Percentiles rank a stretch among this genome's conserved stretches.
Conservation (phyloP, 1,139 yeast genomes). For the Taphrina pruni region DNA sequence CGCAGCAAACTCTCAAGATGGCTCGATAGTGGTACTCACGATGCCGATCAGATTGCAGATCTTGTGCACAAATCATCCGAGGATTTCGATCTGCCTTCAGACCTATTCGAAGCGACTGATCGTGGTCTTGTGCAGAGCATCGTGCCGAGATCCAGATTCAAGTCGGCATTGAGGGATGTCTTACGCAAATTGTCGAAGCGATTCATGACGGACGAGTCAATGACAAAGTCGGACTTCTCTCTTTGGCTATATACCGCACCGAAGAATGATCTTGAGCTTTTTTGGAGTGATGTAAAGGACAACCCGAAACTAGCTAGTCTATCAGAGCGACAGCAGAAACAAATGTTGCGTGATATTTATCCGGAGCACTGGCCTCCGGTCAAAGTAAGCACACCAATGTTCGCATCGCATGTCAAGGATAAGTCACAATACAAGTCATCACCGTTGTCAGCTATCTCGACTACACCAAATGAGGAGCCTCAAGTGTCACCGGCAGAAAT, state of each 20-base stretch:
- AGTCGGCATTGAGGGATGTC: neutral
- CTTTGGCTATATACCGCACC: neutral
- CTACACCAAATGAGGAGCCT: neutral
- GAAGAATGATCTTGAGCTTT: neutral
- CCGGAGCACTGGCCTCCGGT: constrained; percentile 3
- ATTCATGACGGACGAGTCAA: constrained; percentile 2
- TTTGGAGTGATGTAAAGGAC: constrained; percentile 1
- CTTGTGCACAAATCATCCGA: neutral
- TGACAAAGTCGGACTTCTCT: neutral
- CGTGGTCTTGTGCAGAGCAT: neutral
- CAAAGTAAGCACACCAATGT: neutral
- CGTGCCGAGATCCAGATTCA: neutral
- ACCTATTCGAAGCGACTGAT: neutral
- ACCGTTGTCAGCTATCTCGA: neutral
- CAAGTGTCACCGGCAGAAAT: no score
- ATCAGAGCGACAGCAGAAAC: neutral
- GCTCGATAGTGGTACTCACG: neutral
- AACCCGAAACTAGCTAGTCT: neutral
- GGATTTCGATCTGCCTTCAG: neutral
- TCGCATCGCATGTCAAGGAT: neutral
- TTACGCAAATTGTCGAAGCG: neutral
- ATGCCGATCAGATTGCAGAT: constrained; percentile 10
- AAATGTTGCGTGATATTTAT: neutral
- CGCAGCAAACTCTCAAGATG: neutral
- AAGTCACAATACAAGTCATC: neutral